These are phyloP conservation scores for Trichoderma oligosporum DNA, from an alignment of 2,329 filamentous ascomycete genomes.

Conservation along the genomic window DNA sequence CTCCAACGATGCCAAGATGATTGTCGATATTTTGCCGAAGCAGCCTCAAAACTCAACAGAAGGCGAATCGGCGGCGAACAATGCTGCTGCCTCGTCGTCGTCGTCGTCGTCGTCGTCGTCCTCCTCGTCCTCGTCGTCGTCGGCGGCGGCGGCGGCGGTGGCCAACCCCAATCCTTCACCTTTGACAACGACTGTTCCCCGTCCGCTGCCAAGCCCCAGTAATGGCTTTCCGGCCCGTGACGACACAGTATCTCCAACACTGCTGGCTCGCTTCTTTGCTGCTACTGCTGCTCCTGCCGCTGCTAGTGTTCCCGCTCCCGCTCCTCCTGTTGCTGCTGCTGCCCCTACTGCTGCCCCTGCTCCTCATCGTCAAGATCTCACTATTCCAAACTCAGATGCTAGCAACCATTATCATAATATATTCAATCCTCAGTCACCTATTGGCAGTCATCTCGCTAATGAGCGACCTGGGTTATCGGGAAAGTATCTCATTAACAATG, in stretches of 20 bases:
- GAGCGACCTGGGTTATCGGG: constrained; percentile 54
- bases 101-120: too few species aligned
- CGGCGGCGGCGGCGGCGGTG: too few species aligned
- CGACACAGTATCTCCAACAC: constrained; percentile 60
- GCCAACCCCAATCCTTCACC: constrained; percentile 53
- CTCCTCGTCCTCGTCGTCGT: constrained; percentile 35
- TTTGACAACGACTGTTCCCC: constrained; percentile 53
- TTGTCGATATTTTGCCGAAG: constrained; percentile 58
- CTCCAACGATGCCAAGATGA: constrained; percentile 49
- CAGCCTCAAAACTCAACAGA: too few species aligned
- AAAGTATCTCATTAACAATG: constrained; percentile 69
- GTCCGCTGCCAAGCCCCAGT: constrained; percentile 58
- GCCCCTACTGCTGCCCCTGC: too few species aligned
- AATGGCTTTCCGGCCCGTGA: constrained; percentile 61
- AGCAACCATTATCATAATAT: constrained; percentile 56
- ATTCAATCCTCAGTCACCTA: constrained; percentile 71
- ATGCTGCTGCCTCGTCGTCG: too few species aligned
- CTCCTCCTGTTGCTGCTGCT: too few species aligned
- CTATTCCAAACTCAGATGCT: constrained; percentile 42
- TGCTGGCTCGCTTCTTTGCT: constrained; percentile 38
- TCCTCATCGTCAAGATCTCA: constrained; percentile 54
- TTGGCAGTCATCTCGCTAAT: constrained; percentile 65
- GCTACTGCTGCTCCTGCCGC: too few species aligned
- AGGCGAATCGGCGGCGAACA: too few species aligned
- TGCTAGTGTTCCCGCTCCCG: too few species aligned